phyloP scores from a whole-genome alignment of 2,329 filamentous ascomycete genomes.

The Phialophora tarda region DNA sequence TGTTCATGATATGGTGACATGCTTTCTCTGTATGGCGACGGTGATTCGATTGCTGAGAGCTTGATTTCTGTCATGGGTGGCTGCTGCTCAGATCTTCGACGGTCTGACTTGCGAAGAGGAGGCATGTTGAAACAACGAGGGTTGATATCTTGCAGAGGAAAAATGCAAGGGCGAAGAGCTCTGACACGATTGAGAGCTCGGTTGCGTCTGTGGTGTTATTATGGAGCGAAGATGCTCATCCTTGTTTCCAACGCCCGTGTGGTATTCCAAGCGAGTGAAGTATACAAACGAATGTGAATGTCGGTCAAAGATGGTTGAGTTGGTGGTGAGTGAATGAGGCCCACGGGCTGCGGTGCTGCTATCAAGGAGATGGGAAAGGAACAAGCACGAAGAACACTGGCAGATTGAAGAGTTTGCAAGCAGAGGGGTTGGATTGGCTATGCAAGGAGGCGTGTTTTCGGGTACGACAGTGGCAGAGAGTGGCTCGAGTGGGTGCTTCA shows the following conservation, averaged over 20 bases:
- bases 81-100: slow-evolving; percentile 22
- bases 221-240: slow-evolving; percentile 13
- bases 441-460: slow-evolving; percentile 13
- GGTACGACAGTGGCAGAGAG: background rate
- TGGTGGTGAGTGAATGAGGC: background rate
- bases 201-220: slow-evolving; percentile 12
- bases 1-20: slow-evolving; percentile 1
- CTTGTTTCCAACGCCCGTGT: background rate
- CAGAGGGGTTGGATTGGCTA: slow-evolving; percentile 4
- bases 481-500: slow-evolving; percentile 2
- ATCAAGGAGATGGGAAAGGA: background rate
- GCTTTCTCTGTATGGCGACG: slow-evolving; percentile 17
- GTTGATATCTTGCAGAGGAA: background rate
- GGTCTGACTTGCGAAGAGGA: slow-evolving; percentile 35
- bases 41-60: slow-evolving; percentile 26
- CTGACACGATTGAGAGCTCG: slow-evolving; percentile 5
- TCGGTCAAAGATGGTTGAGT: background rate
- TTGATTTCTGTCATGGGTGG: slow-evolving; percentile 33
- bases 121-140: slow-evolving; percentile 33
- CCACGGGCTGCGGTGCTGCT: background rate
- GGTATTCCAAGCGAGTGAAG: background rate
- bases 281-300: slow-evolving; percentile 2
- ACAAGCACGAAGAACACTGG: slow-evolving; percentile 5
- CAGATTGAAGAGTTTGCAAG: slow-evolving; percentile 19
- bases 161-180: slow-evolving; percentile 22